Evolutionary conservation across 371 early-diverging fungal species (phyloP), one percentile per base, ranked within the genome.

Genomic region (Mucor irregularis): DNA sequence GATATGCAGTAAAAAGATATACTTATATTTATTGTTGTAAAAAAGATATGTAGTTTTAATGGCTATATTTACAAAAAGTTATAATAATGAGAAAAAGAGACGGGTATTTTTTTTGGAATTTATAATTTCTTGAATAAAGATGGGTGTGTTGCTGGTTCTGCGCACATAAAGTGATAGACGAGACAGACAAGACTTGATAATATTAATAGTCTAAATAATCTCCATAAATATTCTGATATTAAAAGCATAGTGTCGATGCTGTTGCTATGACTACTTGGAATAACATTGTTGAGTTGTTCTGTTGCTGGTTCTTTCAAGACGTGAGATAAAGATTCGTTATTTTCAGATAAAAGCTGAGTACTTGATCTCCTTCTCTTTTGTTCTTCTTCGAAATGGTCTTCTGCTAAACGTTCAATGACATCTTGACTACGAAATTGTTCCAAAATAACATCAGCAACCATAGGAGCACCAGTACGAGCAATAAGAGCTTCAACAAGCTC

Each of bases 401-500:
- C 73, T 11, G 69, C 73, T n/a, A 62, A 42, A 29, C 49, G 44
- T 49, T 73, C 73, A 52, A 73, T 73, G 22, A 73, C 67, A 48
- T 73, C 73, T 42, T 69, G 73, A 26, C 73, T 69, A 19, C 53
- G 58, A 40, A 73, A 43, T 49, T 73, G 73, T 43, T 66, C 64
- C 31, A 61, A 37, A 34, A 73, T 61, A 11, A 59, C 67, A 52
- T 64, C 64, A 6, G 64, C 62, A 30, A 67, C 48, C 37, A 57
- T 48, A 25, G 69, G 64, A 14, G 67, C 73, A 24, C 73, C 73
- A 28, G 67, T 64, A 14, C 58, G 61, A n/a, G 56, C 46, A 13
- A 69, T 44, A 10, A 73, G 53, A 5, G 67, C 60, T 39, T 73
- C 73, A 5, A 73, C 28, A 47, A 73, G 43, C 50, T 73, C 73